Base-by-base conservation (phyloP, 2,329 filamentous ascomycete species). In the Nigrospora osmanthi region DNA sequence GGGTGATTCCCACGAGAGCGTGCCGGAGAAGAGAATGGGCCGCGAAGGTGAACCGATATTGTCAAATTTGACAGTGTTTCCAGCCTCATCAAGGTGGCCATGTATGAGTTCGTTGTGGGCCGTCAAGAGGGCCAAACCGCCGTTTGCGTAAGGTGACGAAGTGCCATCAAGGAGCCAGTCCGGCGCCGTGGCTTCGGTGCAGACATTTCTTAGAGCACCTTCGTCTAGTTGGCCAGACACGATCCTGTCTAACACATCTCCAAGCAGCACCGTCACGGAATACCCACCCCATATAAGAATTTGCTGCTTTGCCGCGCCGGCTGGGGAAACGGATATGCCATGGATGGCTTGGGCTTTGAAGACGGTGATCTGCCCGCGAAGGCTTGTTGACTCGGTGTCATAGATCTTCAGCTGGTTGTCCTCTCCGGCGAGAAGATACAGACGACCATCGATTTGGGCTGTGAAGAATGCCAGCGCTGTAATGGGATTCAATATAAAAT, bases 21-120 rank as follows among this genome's bases (percentile, higher is more conserved):
- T 80, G 6, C 89, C 91, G 14, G 89, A 87, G 63, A 95, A 98
- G 9, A 98, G 73, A 44, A 95, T 89, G 2, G 89, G 91, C 37
- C 87, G 78, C 9, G 90, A 85, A 14, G 83, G 82, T 6, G 81
- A 80, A 12, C 74, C 69, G 2, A 80, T 58, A 2, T 70, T 67
- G 6, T 73, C 72, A 13, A 83, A 66, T 1, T 68, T 49, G 13
- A 73, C 59, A 1, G 42, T 34, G 2, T 42, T 42, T 11, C 35
- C 45, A 23, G 48, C 46, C 13, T 45, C 12, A 45, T 50, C 16
- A 57, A 54, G 7, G 57, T 47, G 23, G 58, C 47, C 61, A 30
- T 71, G 71, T 7, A 87, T 62, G 6, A 94, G 71, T 41, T 88
- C 83, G 70, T 97, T 96, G 64, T 97, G 90, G 1, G 91, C 89